Evolutionary conservation across 2,329 filamentous ascomycete species (phyloP).

Genomic region (Cladobotryum protrusum): DNA sequence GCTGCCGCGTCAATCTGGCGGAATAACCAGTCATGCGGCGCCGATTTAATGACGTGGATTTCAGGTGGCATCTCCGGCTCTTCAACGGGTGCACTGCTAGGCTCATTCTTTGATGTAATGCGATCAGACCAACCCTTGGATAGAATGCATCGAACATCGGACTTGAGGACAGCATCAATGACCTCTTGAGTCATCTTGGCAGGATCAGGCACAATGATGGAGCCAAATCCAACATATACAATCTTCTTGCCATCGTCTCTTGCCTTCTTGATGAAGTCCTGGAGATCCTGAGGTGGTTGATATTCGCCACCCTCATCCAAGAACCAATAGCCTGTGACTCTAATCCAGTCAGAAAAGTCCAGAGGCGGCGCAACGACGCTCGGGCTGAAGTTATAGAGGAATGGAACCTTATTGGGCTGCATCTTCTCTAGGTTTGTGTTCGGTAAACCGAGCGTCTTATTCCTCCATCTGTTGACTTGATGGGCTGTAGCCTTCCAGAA

Average conservation of each 20-base stretch:
- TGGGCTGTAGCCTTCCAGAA: conserved; percentile 93
- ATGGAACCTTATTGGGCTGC: conserved; percentile 96
- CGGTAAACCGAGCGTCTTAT: conserved; percentile 68
- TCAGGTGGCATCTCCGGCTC: conserved; percentile 66
- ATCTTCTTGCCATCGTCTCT: conserved; percentile 79
- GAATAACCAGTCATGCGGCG: conserved; percentile 96
- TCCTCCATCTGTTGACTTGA: conserved; percentile 91
- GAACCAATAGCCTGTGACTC: conserved; percentile 98
- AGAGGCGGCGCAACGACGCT: conserved; percentile 89
- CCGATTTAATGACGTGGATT: conserved; percentile 82
- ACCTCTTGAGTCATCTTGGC: conserved; percentile 86
- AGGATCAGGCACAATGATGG: conserved; percentile 88
- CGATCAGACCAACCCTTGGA: conserved; percentile 98
- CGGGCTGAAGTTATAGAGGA: conserved; percentile 95
- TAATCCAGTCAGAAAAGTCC: conserved; percentile 96
- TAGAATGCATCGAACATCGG: conserved; percentile 88
- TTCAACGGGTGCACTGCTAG: conserved; percentile 45
- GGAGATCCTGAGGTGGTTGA: conserved; percentile 68
- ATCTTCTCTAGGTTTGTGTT: conserved; percentile 82
- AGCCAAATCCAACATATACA: conserved; percentile 95
- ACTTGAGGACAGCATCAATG: conserved; percentile 81
- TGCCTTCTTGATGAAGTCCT: conserved; percentile 77
- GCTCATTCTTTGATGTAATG: conserved; percentile 41
- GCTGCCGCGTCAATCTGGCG: conserved; percentile 86
- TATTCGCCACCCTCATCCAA: conserved; percentile 69